Percentiles rank a stretch among this genome's conserved stretches.
Evolutionary conservation across 2,329 filamentous ascomycete genomes (phyloP).

Genomic region (Fusarium setosum): DNA sequence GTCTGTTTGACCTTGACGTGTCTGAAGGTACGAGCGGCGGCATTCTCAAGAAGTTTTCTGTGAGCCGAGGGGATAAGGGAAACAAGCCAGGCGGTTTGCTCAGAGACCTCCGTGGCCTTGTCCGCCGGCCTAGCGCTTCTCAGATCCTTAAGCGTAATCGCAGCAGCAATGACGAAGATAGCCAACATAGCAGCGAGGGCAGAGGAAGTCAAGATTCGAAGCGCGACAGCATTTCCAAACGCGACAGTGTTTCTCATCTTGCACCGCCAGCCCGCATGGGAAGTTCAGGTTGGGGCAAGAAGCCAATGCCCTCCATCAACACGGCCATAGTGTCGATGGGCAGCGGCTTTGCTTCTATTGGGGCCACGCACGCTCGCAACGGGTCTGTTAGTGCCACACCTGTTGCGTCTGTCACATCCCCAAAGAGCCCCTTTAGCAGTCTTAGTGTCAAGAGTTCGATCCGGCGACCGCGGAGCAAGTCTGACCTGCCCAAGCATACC

Average conservation of each 20-base stretch:
- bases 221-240: constrained; percentile 49
- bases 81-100: constrained; percentile 61
- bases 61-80: constrained; percentile 59
- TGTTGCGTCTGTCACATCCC: constrained; percentile 64
- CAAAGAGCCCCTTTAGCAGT: constrained; percentile 60
- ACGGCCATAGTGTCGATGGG: constrained; percentile 68
- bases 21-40: constrained; percentile 68
- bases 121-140: constrained; percentile 61
- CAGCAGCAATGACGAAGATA: constrained; percentile 50
- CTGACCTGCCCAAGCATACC: constrained; percentile 58
- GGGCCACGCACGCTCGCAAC: constrained; percentile 66
- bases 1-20: constrained; percentile 63
- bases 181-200: constrained; percentile 35
- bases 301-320: constrained; percentile 66
- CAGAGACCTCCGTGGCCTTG: constrained; percentile 61
- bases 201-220: constrained; percentile 43
- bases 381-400: constrained; percentile 69
- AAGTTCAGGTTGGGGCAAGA: constrained; percentile 60
- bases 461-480: constrained; percentile 67
- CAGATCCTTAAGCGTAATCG: constrained; percentile 60
- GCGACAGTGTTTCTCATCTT: constrained; percentile 58
- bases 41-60: constrained; percentile 71
- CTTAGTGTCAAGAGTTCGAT: constrained; percentile 61
- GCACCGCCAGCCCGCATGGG: constrained; percentile 62
- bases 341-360: constrained; percentile 65